Base-by-base conservation (phyloP, 1,284 basidiomycete genomes). In the Pholiota adiposa region DNA sequence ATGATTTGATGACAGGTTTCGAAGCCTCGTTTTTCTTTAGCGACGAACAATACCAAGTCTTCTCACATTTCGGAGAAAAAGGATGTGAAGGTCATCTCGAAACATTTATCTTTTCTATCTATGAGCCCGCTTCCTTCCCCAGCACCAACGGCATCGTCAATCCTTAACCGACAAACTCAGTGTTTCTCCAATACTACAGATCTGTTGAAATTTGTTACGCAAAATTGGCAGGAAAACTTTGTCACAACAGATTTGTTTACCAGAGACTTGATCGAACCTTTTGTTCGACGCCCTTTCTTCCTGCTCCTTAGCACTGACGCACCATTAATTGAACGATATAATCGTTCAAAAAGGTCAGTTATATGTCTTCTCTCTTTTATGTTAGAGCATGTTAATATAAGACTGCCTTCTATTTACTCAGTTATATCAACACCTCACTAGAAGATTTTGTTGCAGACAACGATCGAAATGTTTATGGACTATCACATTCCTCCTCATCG, bases 251-350 rank as follows among this genome's bases (percentile, higher is more conserved):
- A 94, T 69, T 74, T 98, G 19, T 71, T 73, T 51, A 86, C 83
- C 0, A 75, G 76, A 29, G 80, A 86, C n/a, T 69, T 87, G 16
- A 80, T 96, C 41, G 81, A 82, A 59, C 77, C 82, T 48, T 98
- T 98, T 70, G 73, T 88, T 38, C 96, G 90, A 70, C 82, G 97
- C 8, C 97, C 97, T 0, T 98, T 95, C 73, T 96, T 98, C 71
- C 77, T 98, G 68, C 83, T 98, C 31, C 78, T 98, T 38, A 84
- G 80, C 49, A 83, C 97, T n/a, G 94, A 98, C 62, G 96, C 93
- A 0, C 96, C 96, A 0, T 69, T 97, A 23, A 71, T 88, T 25
- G 74, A 78, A 51, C 81, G 89, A 31, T 91, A 80, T 68, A 73
- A 75, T 55, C 81, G 88, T 50, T 77, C 77, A 29, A 72, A 76